Percentiles rank a stretch among this genome's conserved stretches.
Evolutionary conservation across 495 filamentous ascomycete species (phyloP).

Genomic region (Trichoderma parareesei): DNA sequence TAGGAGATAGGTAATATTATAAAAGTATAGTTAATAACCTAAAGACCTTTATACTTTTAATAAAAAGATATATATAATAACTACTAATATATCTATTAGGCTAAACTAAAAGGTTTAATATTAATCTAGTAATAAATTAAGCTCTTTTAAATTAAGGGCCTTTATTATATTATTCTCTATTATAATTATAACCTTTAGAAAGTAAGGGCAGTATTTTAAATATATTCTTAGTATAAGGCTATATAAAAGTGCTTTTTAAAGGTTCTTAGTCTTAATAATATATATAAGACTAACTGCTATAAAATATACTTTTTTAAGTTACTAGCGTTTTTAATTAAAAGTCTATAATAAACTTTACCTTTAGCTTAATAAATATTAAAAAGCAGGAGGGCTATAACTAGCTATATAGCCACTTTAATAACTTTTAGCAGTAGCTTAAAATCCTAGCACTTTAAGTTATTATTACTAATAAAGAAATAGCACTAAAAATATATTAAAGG

Average conservation of each 20-base stretch:
- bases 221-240: background rate
- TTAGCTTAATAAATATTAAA: slow-evolving; percentile 12
- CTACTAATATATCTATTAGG: background rate
- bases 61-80: slow-evolving; percentile 3
- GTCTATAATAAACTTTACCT: slow-evolving; percentile 11
- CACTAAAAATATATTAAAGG: background rate
- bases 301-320: slow-evolving; percentile 10
- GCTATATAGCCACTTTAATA: background rate
- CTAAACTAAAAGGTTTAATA: background rate
- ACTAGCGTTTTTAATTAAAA: background rate
- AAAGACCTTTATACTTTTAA: background rate
- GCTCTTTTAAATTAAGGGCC: background rate
- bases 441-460: background rate
- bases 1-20: too few species aligned
- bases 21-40: too few species aligned
- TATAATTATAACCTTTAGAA: background rate
- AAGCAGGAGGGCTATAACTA: background rate
- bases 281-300: slow-evolving; percentile 12
- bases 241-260: background rate
- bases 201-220: background rate
- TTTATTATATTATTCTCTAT: background rate
- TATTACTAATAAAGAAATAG: background rate
- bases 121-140: background rate
- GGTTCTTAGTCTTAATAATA: background rate
- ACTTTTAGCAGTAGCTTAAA: background rate